These are phyloP conservation scores for Verticillium zaregamsianum DNA, from an alignment of 2,329 filamentous ascomycete genomes.

Conservation along the genomic window DNA sequence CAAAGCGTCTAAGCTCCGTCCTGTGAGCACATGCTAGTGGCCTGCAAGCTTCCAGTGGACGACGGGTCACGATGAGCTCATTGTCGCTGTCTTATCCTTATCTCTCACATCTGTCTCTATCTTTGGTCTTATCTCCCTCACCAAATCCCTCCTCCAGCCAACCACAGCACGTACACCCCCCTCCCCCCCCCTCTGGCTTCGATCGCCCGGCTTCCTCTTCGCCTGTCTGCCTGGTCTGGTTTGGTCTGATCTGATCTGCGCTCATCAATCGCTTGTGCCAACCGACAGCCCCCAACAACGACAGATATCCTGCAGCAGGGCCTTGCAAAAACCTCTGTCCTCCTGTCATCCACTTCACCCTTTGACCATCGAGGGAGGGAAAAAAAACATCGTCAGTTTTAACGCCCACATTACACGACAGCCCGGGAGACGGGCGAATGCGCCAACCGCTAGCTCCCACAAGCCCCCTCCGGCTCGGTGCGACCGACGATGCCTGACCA, in stretches of 20 bases:
- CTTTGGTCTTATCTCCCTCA: background rate
- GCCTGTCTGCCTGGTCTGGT: background rate
- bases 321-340: background rate
- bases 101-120: background rate
- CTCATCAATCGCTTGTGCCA: background rate
- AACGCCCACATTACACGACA: background rate
- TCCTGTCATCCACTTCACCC: background rate
- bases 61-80: background rate
- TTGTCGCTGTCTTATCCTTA: background rate
- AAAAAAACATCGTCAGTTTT: background rate
- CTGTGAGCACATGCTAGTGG: background rate
- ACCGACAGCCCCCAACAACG: background rate
- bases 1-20: background rate
- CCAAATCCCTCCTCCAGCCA: background rate
- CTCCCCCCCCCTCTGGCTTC: background rate
- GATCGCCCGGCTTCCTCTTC: background rate
- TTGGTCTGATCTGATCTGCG: background rate
- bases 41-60: background rate
- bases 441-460: conserved; percentile 4
- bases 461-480: conserved; percentile 3
- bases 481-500: conserved; percentile 3
- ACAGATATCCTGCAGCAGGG: background rate
- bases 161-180: background rate
- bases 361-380: background rate
- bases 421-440: background rate